Base-by-base conservation (phyloP, 495 filamentous ascomycete genomes). In the Neurospora sp. region DNA sequence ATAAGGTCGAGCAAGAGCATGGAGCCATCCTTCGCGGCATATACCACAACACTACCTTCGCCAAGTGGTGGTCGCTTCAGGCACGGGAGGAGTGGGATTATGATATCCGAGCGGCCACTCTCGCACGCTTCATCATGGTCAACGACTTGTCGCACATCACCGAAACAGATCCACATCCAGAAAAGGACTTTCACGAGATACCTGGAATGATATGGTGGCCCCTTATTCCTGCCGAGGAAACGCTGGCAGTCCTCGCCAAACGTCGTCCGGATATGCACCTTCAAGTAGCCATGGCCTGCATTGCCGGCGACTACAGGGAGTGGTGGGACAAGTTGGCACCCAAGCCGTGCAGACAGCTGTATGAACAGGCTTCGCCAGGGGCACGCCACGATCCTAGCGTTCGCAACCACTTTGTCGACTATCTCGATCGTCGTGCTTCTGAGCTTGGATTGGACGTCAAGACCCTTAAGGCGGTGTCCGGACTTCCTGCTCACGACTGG, bases 21-120 rank as follows among this genome's bases (percentile, higher is more conserved):
- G 73, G 74, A 12, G 53, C 53, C 1, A 14, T 75, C 20, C 38
- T 75, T 9, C 70, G 70, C 8, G 75, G 75, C 41, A 73, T 73
- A 39, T 75, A 73, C 39, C 70, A 73, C 40, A 72, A 70, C 41
- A 75, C 71, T 16, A 69, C 73, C 12, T 75, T 73, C 39, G 73
- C 75, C 27, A 69, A 61, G 45, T 44, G 47, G 53, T 61, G 53
- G 53, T 61, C 53, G 7, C 53, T 61, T 31, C 53, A 61, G 12
- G 5, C 41, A 18, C 76, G 41, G 41, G 47, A 31, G 22, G 20
- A n/a, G n/a, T n/a, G n/a, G n/a, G n/a, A n/a, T n/a, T n/a, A n/a
- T n/a, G n/a, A 59, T 61, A 16, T 61, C 1, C 53, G 53, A 27
- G 53, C 53, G 5, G 53, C 53, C 53, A 35, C 1, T 14, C 53